Evolutionary conservation across 106 monocot species (phyloP), one percentile per base, ranked within the genome.

Genomic region (Acorus calamus): DNA sequence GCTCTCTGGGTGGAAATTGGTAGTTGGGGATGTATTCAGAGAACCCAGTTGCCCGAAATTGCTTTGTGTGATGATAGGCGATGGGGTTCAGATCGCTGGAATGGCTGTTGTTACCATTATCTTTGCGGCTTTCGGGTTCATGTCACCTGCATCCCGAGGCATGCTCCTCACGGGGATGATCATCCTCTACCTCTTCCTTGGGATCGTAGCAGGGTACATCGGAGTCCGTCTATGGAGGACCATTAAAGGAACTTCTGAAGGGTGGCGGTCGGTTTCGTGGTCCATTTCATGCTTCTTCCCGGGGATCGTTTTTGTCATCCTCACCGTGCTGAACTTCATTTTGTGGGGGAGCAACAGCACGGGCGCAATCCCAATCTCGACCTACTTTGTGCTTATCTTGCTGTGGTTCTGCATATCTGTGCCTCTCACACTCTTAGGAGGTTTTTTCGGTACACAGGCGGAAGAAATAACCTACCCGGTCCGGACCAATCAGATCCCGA

Each of bases 61-160:
- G 8, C 73, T 84, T 2, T 84, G 84, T 55, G 74, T 73, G 4
- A 80, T 84, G 84, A 48, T 84, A 52, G 84, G 80, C 28, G 73
- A 84, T 64, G 84, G 84, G 6, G 77, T 84, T 72, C 84, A 84
- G 66, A 80, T 84, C 47, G 46, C 68, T n/a, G 73, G 76, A 14
- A 80, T 77, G 77, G 80, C 62, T 10, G 68, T 77, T 2, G 80
- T 76, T 5, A 84, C 84, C 4, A 80, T 80, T 12, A 56, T 77
- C 3, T 84, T 84, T 64, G 73, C 84, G 8, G 76, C 77, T 8
- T 45, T 84, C 5, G 84, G 84, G 42, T 66, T 80, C 67, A 66
- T 84, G 70, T 84, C 84, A 14, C 84, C 80, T 8, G 80, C 73
- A 5, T 80, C 84, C 0, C 73, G 77, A 28, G 77, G 80, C 28